Conservation (phyloP, 2,329 filamentous ascomycete species). For the Gaeumannomyces sp. region DNA sequence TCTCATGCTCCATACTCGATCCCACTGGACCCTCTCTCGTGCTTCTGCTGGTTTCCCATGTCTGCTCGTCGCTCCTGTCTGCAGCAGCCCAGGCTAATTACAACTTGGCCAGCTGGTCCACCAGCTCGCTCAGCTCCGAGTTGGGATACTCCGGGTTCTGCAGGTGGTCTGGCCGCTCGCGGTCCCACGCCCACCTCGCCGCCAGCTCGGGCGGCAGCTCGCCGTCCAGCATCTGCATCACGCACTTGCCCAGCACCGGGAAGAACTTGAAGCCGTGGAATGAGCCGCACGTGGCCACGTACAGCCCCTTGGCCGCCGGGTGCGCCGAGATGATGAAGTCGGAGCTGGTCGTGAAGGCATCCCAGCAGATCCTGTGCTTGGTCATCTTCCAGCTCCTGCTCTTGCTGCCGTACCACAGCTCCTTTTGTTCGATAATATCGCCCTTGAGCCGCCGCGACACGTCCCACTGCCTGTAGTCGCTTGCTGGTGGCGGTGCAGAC, state of each 20-base stretch:
- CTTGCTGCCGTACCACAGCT: conserved; percentile 53
- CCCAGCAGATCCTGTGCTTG: conserved; percentile 59
- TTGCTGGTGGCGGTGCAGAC: conserved; percentile 48
- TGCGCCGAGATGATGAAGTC: conserved; percentile 60
- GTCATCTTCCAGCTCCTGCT: conserved; percentile 51
- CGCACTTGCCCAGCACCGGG: conserved; percentile 56
- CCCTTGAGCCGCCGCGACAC: conserved; percentile 48
- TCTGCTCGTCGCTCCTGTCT: too few species aligned
- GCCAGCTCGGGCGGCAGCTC: conserved; percentile 35
- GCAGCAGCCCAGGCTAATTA: not conserved
- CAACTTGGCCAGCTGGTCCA: conserved; percentile 7
- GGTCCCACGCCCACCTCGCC: conserved; percentile 52
- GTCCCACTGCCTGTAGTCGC: conserved; percentile 59
- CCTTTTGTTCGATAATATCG: conserved; percentile 47
- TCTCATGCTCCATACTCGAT: too few species aligned
- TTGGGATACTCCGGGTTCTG: conserved; percentile 8
- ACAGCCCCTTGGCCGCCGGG: conserved; percentile 44
- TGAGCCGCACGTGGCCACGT: conserved; percentile 57
- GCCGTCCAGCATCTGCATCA: conserved; percentile 48
- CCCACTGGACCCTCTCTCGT: too few species aligned
- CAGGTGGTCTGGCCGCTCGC: conserved; percentile 23
- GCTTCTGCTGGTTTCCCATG: too few species aligned
- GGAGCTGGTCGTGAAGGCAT: conserved; percentile 51
- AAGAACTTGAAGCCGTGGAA: conserved; percentile 66
- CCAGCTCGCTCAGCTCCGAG: conserved; percentile 6